Base-by-base conservation (phyloP, 2,329 filamentous ascomycete genomes). In the Paraphoma sp. region DNA sequence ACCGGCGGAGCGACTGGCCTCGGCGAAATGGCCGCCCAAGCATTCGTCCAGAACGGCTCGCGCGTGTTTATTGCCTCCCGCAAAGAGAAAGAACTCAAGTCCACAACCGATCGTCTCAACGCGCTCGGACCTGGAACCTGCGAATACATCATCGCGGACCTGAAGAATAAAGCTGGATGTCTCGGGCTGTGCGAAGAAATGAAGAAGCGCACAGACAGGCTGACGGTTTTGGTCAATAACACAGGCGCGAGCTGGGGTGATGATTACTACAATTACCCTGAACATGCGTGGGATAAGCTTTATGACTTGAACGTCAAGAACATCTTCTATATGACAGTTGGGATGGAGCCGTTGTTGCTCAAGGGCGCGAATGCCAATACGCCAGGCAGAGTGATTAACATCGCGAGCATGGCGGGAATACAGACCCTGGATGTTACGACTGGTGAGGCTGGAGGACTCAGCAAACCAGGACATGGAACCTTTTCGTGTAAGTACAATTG, bases 211-310 rank as follows among this genome's bases (percentile, higher is more conserved):
- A 71, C 70, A 2, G 75, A 76, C 38, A 64, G 72, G 11, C 52
- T 84, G 72, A 83, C 70, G 62, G 79, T 84, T 23, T 71, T 84
- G 17, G 75, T 84, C 50, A 84, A 84, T 66, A 84, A 84, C 63
- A 82, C 82, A 8, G 82, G 82, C 14, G 83, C 80, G 8, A 82
- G 81, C 50, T 84, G 82, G 78, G 84, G 83, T 9, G 84, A 81
- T 28, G 81, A 83, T 29, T 86, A 86, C 68, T 82, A 85, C 57
- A 79, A 86, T 68, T 86, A 85, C 63, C 83, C 83, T 0, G 83
- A 85, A 59, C 76, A 79, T 45, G 84, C 82, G 41, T 87, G 84
- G 82, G 84, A 85, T 60, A 83, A 85, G 60, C 76, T 86, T 18
- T 82, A 85, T 62, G 81, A 80, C 9, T 71, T 84, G 62, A 84